These are phyloP conservation scores for Babesia microti DNA, from an alignment of 169 alveolate species.

Conservation along the genomic window DNA sequence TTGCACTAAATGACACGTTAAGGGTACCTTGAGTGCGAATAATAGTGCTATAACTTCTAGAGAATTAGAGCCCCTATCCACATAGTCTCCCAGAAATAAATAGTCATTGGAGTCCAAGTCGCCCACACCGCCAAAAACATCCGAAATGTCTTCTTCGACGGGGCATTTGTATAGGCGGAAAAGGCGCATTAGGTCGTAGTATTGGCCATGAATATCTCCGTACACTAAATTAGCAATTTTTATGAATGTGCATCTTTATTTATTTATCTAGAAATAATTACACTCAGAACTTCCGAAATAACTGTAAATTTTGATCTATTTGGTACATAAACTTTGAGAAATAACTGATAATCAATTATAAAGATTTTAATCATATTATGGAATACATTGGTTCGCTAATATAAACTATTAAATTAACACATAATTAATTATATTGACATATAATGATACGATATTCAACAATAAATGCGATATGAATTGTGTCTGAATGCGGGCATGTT, in stretches of 20 bases:
- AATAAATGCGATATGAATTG: no score
- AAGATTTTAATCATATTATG: no score
- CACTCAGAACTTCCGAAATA: slow-evolving; percentile 3
- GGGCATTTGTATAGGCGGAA: slow-evolving; percentile 77
- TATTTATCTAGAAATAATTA: background rate
- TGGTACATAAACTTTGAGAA: no score
- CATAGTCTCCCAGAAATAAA: slow-evolving; percentile 95
- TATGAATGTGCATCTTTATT: slow-evolving; percentile 2
- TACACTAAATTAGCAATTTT: slow-evolving; percentile 63
- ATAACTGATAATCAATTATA: no score
- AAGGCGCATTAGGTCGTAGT: slow-evolving; percentile 93
- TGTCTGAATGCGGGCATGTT: no score
- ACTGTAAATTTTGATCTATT: no score
- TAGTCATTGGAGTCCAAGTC: slow-evolving; percentile 95
- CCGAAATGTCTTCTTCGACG: slow-evolving; percentile 69
- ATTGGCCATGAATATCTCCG: slow-evolving; percentile 99
- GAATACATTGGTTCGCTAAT: no score
- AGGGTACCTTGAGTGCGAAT: slow-evolving; percentile 81
- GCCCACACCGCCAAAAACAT: slow-evolving; percentile 73
- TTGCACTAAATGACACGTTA: slow-evolving; percentile 47
- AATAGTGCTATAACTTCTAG: slow-evolving; percentile 84
- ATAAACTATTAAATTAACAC: no score
- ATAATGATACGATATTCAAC: no score
- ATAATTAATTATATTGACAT: no score
- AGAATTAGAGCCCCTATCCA: slow-evolving; percentile 94